Base-by-base conservation (phyloP, 768 basidiomycete species). In the Lepiota brunneoincarnata region DNA sequence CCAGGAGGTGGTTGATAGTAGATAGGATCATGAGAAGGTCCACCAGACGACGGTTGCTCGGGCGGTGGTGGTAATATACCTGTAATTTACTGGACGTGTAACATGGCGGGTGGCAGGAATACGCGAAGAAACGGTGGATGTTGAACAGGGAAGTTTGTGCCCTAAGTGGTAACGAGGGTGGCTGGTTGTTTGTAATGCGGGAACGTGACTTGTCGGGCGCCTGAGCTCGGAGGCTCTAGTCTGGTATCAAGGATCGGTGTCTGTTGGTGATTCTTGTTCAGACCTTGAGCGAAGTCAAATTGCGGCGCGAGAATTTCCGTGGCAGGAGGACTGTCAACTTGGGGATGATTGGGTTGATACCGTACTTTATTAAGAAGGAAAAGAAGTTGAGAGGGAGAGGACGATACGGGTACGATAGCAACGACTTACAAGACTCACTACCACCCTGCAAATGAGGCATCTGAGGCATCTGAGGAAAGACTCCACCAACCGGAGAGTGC, bases 401-500 rank as follows among this genome's bases (percentile, higher is more conserved):
- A 62, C 69, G 69, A 66, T 75, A 73, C 64, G 75, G 72, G 62
- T 73, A 72, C 72, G 72, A 83, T 79, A 72, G 68, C 72, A 76
- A 73, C 67, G 65, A 69, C 54, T 36, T 51, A 49, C 54, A 43
- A 56, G 48, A 45, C 35, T 46, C 54, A 28, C 48, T 14, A 38
- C 48, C 47, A 56, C 48, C 48, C 40, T 56, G 53, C 46, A 54
- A 28, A n/a, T 38, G 31, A 44, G 51, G 42, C 51, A 52, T 47
- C 45, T 41, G 53, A 17, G 45, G 45, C 52, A 54, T 54, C 38
- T 23, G 53, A 54, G 53, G 53, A 45, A 54, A 72, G 45, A 77
- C 66, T 52, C 73, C 74, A 69, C 86, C 85, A 49, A 83, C 77
- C 60, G 89, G 87, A 2, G 88, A 89, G 62, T 87, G 86, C 20